Percentiles rank a stretch among this genome's conserved stretches.
phyloP scores from a whole-genome alignment of 2,329 filamentous ascomycete genomes.

The Ophiostoma fasciatum region DNA sequence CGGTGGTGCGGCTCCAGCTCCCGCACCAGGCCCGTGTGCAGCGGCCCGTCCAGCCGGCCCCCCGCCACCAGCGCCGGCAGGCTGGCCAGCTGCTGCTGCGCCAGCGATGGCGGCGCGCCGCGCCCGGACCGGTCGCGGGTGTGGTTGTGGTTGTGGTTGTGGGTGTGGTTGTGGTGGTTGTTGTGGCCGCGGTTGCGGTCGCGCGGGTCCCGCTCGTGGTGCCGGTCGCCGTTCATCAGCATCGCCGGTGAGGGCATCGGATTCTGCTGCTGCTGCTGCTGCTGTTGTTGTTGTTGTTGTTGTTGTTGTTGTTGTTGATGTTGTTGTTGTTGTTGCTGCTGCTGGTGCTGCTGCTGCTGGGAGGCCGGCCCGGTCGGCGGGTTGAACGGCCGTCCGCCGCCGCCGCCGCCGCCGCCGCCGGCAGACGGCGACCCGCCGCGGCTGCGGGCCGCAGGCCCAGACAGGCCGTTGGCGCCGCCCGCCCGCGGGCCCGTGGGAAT shows the following conservation, averaged over 20 bases:
- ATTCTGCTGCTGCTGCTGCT: not conserved
- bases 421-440: constrained; percentile 3
- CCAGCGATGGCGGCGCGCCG: constrained; percentile 23
- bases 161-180: not conserved
- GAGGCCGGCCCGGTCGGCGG: constrained; percentile 39
- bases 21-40: constrained; percentile 32
- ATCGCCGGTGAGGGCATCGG: not conserved
- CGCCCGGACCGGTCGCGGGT: not conserved
- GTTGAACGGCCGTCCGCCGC: constrained; percentile 34
- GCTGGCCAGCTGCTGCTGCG: constrained; percentile 35
- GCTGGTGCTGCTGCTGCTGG: constrained; percentile 15
- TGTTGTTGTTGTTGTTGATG: too few species aligned
- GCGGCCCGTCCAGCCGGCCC: constrained; percentile 37
- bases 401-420: not conserved
- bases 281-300: too few species aligned
- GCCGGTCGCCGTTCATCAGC: not conserved
- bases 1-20: constrained; percentile 40
- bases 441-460: constrained; percentile 9
- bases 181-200: not conserved
- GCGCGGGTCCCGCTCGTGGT: constrained; percentile 2
- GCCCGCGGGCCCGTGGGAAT: constrained; percentile 37
- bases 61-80: constrained; percentile 36
- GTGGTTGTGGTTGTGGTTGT: not conserved
- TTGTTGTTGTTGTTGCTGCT: not conserved
- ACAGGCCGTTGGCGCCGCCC: constrained; percentile 16